phyloP scores from a whole-genome alignment of 345 rosid genomes.

The Heritiera fomes region DNA sequence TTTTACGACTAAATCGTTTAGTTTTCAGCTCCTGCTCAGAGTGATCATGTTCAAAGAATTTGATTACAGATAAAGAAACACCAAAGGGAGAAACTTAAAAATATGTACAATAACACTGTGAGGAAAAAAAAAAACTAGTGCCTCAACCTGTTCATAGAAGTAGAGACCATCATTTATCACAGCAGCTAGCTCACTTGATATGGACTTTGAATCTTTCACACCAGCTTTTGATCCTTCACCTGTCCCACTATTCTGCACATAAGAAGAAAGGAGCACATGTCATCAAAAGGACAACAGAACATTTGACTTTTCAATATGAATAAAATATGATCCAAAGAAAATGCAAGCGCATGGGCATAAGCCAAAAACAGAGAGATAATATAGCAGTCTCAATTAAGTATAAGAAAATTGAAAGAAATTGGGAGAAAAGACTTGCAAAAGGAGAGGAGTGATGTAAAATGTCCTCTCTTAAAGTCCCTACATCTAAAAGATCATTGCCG shows the following conservation, averaged over 20 bases:
- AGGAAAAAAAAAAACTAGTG: not conserved
- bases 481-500: not conserved
- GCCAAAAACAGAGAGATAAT: not conserved
- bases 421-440: not conserved
- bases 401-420: not conserved
- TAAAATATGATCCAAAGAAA: constrained; percentile 4
- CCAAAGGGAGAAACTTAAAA: constrained; percentile 9
- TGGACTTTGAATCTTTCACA: constrained; percentile 47
- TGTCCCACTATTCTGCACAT: constrained; percentile 67
- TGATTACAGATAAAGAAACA: constrained; percentile 1
- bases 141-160: constrained; percentile 87
- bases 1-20: constrained; percentile 52
- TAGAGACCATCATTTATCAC: constrained; percentile 89
- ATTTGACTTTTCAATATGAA: not conserved
- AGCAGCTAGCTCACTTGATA: constrained; percentile 79
- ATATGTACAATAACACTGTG: not conserved
- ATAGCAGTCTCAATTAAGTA: not conserved
- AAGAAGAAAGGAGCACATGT: constrained; percentile 27
- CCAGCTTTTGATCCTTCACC: constrained; percentile 47
- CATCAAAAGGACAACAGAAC: not conserved
- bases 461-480: not conserved
- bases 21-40: constrained; percentile 69
- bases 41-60: constrained; percentile 12
- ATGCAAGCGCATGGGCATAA: not conserved
- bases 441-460: not conserved